These are phyloP conservation scores for Penicillium sp. DNA, from an alignment of 2,329 filamentous ascomycete species.

Conservation along the genomic window DNA sequence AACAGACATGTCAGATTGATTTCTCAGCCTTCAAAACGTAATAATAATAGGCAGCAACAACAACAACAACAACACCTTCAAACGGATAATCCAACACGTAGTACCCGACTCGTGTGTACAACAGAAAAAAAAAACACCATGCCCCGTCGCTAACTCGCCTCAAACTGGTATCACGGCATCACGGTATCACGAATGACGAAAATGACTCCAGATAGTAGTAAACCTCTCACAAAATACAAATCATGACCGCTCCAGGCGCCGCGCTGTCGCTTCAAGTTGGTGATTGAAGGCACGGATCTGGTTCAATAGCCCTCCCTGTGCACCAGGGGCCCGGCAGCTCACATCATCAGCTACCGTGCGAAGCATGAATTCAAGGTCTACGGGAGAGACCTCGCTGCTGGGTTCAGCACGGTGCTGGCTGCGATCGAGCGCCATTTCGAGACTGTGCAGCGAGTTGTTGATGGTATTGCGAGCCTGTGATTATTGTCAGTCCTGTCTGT, in stretches of 20 bases:
- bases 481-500: conserved; percentile 18
- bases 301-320: conserved; percentile 49
- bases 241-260: conserved; percentile 35
- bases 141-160: conserved; percentile 1
- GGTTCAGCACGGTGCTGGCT: conserved; percentile 35
- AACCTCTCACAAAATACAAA: conserved; percentile 5
- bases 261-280: conserved; percentile 47
- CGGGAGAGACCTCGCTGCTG: conserved; percentile 35
- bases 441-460: conserved; percentile 51
- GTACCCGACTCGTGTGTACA: conserved; percentile 1
- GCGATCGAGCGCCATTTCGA: conserved; percentile 51
- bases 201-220: conserved; percentile 13
- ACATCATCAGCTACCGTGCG: conserved; percentile 50
- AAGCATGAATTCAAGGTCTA: conserved; percentile 51
- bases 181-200: conserved; percentile 11
- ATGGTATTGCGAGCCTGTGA: conserved; percentile 47
- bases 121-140: conserved; percentile 7
- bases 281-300: conserved; percentile 52
- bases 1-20: background rate
- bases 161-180: conserved; percentile 10
- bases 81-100: background rate
- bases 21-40: background rate
- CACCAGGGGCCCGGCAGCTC: conserved; percentile 46
- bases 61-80: background rate
- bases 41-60: background rate